Conservation (phyloP, 2,329 filamentous ascomycete species). For the Penicillium psychrosexuale region DNA sequence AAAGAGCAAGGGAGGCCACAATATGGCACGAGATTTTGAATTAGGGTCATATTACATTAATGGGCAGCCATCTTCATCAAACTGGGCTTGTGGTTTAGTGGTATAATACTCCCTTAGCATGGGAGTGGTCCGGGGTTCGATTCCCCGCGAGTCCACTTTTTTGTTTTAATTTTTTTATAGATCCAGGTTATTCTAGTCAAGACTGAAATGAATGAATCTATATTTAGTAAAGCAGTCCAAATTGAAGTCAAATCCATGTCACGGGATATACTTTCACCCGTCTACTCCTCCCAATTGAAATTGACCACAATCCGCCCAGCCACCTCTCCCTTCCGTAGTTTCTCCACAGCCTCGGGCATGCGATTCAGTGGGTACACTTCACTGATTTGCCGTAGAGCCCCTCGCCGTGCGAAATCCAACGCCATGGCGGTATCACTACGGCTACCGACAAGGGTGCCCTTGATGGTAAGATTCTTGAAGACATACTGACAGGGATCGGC, state of each 20-base stretch:
- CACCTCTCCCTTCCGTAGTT: constrained; percentile 50
- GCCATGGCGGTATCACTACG: constrained; percentile 35
- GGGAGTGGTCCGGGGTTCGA: constrained; percentile 49
- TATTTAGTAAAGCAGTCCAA: background rate
- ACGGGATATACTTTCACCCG: background rate
- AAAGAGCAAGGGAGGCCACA: no score
- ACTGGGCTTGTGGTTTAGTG: constrained; percentile 44
- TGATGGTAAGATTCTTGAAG: constrained; percentile 27
- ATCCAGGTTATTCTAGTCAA: background rate
- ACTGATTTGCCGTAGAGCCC: constrained; percentile 50
- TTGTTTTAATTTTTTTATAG: background rate
- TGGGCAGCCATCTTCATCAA: background rate
- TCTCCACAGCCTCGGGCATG: constrained; percentile 52
- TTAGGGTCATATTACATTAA: no score
- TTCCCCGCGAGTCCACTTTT: constrained; percentile 47
- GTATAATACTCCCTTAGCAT: constrained; percentile 49
- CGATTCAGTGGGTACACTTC: constrained; percentile 49
- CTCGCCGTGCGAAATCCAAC: constrained; percentile 48
- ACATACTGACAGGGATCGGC: constrained; percentile 28
- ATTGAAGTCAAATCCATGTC: background rate
- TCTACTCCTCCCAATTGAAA: constrained; percentile 42
- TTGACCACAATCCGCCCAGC: constrained; percentile 54
- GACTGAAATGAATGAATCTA: background rate
- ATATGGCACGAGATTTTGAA: no score
- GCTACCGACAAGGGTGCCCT: constrained; percentile 31